Base-by-base conservation (phyloP, 352 stramenopile genomes). In the Phytopythium chamaehyphon region DNA sequence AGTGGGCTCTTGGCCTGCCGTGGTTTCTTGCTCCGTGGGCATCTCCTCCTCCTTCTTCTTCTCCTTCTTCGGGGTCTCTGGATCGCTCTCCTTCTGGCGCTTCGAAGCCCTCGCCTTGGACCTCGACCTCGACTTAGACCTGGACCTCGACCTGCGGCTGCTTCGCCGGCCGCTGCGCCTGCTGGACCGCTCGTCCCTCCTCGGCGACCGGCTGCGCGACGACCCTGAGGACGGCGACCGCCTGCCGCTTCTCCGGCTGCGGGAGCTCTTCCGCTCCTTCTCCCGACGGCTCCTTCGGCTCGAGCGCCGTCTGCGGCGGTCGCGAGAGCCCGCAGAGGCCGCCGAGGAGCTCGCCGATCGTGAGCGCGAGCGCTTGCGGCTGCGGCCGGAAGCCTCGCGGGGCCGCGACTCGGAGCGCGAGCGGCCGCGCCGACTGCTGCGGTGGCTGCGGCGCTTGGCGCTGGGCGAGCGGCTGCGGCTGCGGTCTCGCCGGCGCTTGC, bases 181-280 rank as follows among this genome's bases (percentile, higher is more conserved):
- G 5, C 48, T 62, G 37, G 43, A 59, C 15, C 44, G 54, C 26
- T 49, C 28, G 26, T 66, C 63, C 40, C 62, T 71, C 56, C 65
- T 72, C 15, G 24, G 33, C 18, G 68, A 79, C 28, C 69, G 65
- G 39, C 71, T 79, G 4, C 64, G 59, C 19, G 58, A 71, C 16
- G 60, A 48, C 40, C 43, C 57, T 40, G 47, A 38, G 40, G 47
- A 37, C 24, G 23, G 46, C 46, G 54, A 47, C 42, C 22, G 12
- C 12, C 43, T 40, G 11, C 40, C 23, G 12, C 52, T 22, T 7
- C 23, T 21, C 42, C 46, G 52, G 36, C 52, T 33, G 23, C 44
- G 44, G 42, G n/a, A 47, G n/a, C 46, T 66, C 45, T 61, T 59
- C 45, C 51, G 50, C 24, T 42, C 28, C 28, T 40, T 51, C 16